A percentile compares a stretch with the other conserved stretches of the same genome.
These are phyloP conservation scores for Neurospora sp. DNA, from an alignment of 495 filamentous ascomycete genomes.

Conservation along the genomic window DNA sequence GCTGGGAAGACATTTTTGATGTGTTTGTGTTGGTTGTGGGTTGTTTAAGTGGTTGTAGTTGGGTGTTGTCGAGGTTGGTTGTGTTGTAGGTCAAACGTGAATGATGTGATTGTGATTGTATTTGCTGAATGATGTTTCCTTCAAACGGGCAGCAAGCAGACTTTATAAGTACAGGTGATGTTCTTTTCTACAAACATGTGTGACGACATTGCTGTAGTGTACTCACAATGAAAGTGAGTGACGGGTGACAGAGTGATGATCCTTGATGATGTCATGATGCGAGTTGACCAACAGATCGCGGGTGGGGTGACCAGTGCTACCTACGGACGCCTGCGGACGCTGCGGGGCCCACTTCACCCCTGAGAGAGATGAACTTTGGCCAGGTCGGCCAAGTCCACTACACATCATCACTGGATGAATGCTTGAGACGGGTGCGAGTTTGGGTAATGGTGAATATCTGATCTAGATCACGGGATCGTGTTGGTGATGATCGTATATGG, in stretches of 20 bases:
- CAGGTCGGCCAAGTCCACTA: not conserved
- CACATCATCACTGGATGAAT: not conserved
- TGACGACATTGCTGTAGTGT: not conserved
- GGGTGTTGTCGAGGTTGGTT: not conserved
- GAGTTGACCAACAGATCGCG: not conserved
- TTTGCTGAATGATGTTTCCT: not conserved
- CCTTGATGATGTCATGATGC: constrained; percentile 9
- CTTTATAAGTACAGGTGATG: not conserved
- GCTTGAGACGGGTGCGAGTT: not conserved
- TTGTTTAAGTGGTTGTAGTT: not conserved
- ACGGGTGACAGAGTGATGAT: not conserved
- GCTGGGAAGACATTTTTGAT: constrained; percentile 1
- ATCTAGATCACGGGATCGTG: not conserved
- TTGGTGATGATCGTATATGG: not conserved
- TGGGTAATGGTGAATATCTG: not conserved
- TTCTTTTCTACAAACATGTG: not conserved
- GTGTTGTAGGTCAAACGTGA: not conserved
- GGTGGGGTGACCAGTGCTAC: not conserved
- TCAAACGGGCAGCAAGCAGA: not conserved
- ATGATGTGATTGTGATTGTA: not conserved
- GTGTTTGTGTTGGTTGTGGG: not conserved
- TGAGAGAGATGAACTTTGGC: not conserved
- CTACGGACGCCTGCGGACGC: too few relatives aligned
- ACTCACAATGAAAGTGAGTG: not conserved
- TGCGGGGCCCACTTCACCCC: not conserved